These are phyloP conservation scores for Arctostaphylos glauca DNA, from an alignment of 148 eudicot genomes.

Conservation along the genomic window DNA sequence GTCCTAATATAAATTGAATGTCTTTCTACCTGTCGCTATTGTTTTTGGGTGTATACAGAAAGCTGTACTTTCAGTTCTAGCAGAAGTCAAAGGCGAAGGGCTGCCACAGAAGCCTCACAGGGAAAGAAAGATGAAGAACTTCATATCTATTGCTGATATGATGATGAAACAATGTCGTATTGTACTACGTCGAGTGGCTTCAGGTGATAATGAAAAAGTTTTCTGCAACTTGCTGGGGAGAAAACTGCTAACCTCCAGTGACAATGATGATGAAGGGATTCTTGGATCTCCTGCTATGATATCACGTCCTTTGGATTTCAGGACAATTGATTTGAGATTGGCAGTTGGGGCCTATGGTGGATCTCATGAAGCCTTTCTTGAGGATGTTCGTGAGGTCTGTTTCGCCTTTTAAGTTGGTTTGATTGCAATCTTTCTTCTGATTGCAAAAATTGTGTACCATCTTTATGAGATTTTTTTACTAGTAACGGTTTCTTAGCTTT, in stretches of 20 bases:
- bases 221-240: constrained; percentile 61
- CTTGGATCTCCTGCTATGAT: constrained; percentile 63
- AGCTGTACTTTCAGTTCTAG: constrained; percentile 67
- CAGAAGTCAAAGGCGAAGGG: constrained; percentile 30
- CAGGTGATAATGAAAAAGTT: constrained; percentile 42
- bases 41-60: constrained; percentile 46
- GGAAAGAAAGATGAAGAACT: constrained; percentile 40
- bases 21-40: not conserved
- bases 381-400: constrained; percentile 70
- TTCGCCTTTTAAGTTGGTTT: not conserved
- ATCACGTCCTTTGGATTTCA: constrained; percentile 59
- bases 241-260: constrained; percentile 33
- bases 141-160: constrained; percentile 40
- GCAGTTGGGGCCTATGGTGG: constrained; percentile 65
- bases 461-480: not conserved
- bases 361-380: constrained; percentile 65
- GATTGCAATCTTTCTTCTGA: not conserved
- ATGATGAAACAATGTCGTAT: constrained; percentile 54
- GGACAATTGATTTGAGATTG: constrained; percentile 70
- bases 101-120: constrained; percentile 27
- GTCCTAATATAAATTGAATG: not conserved
- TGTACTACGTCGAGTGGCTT: constrained; percentile 48
- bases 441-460: not conserved
- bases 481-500: not conserved
- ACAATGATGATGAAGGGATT: constrained; percentile 59